phyloP scores from a whole-genome alignment of 352 stramenopile species.

The Phytophthora kernoviae region DNA sequence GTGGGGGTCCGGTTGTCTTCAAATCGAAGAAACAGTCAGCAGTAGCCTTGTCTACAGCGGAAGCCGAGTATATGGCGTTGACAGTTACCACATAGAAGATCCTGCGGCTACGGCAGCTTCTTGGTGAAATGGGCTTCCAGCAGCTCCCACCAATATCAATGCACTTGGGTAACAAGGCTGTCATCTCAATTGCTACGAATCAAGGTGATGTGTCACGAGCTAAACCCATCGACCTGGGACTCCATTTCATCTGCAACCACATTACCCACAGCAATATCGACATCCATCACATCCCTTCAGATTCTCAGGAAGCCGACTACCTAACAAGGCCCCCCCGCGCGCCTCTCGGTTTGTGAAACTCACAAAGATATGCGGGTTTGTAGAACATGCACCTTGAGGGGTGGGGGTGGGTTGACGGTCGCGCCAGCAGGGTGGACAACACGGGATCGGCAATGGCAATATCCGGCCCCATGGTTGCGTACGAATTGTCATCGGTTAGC shows the following conservation, averaged over 20 bases:
- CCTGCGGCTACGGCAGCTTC: slow-evolving; percentile 14
- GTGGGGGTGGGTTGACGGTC: no score
- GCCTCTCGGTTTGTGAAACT: neutral
- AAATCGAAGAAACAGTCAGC: slow-evolving; percentile 21
- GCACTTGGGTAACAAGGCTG: slow-evolving; percentile 3
- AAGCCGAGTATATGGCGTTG: slow-evolving; percentile 32
- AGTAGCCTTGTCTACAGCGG: slow-evolving; percentile 18
- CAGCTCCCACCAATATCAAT: neutral
- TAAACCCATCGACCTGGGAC: slow-evolving; percentile 1
- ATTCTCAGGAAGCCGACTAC: neutral
- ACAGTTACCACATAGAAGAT: slow-evolving; percentile 19
- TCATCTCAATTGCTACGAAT: neutral
- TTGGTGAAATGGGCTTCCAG: slow-evolving; percentile 11
- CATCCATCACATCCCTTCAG: neutral
- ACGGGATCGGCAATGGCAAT: no score
- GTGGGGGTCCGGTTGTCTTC: slow-evolving; percentile 21
- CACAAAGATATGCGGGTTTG: neutral
- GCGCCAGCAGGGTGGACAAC: no score
- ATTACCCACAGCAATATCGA: neutral
- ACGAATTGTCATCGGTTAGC: no score
- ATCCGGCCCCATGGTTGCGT: no score
- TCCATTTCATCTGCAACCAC: slow-evolving; percentile 6
- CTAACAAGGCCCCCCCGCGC: neutral
- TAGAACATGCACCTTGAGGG: neutral
- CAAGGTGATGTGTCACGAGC: neutral